A percentile compares a stretch with the other conserved stretches of the same genome.
Conservation (phyloP, 306 rosid genomes). For the Trichosanthes cucumerina region DNA sequence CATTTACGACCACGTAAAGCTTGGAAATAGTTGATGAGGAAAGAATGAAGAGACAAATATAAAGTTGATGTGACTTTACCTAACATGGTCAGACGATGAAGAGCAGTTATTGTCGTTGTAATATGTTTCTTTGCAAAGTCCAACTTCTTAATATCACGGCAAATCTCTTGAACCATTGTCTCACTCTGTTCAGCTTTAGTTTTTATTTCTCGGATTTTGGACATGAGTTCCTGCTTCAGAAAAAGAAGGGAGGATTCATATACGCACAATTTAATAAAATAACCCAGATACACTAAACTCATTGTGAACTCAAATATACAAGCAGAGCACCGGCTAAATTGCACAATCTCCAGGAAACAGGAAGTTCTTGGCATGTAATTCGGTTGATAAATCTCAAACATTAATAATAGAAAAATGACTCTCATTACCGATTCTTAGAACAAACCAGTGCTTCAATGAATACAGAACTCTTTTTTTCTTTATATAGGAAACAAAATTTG, state of each 20-base stretch:
- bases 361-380: background rate
- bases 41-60: background rate
- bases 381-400: background rate
- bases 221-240: constrained; percentile 81
- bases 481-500: background rate
- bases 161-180: constrained; percentile 97
- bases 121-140: constrained; percentile 98
- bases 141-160: constrained; percentile 92
- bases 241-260: background rate
- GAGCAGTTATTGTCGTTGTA: constrained; percentile 93
- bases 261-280: background rate
- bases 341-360: background rate
- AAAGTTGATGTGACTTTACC: constrained; percentile 30
- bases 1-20: background rate
- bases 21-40: background rate
- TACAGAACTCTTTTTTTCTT: background rate
- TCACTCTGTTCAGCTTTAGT: constrained; percentile 97
- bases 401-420: background rate
- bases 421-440: background rate
- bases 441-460: constrained; percentile 1
- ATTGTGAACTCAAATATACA: background rate
- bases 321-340: background rate
- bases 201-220: constrained; percentile 87
- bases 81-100: constrained; percentile 95
- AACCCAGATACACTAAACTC: background rate